phyloP scores from a whole-genome alignment of 1,284 basidiomycete species.

The Cutaneotrichosporon cavernicola region DNA sequence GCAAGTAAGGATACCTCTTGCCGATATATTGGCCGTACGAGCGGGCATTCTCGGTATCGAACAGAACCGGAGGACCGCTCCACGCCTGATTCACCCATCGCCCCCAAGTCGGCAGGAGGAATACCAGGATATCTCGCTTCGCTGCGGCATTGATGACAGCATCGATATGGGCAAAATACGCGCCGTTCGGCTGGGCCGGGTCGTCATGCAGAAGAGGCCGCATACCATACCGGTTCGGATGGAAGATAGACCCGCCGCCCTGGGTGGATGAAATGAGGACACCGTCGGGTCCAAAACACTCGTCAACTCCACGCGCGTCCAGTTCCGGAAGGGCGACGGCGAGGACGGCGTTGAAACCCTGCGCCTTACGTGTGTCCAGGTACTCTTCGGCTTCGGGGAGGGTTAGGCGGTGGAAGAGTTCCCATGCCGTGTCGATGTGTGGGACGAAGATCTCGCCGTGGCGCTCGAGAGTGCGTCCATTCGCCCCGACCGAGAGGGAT shows the following conservation, averaged over 20 bases:
- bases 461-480: not conserved
- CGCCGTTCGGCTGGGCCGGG: conserved; percentile 17
- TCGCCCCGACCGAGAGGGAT: not conserved
- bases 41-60: conserved; percentile 20
- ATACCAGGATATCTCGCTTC: conserved; percentile 19
- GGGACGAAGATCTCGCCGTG: not conserved
- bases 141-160: conserved; percentile 21
- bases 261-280: conserved; percentile 25
- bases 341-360: conserved; percentile 30
- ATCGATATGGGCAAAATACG: conserved; percentile 26
- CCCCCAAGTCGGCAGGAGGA: conserved; percentile 30
- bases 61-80: conserved; percentile 22
- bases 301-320: conserved; percentile 3
- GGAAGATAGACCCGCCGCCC: conserved; percentile 26
- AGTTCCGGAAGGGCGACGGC: conserved; percentile 27
- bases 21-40: conserved; percentile 27
- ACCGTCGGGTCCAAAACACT: conserved; percentile 16
- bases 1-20: conserved; percentile 28
- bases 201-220: conserved; percentile 14
- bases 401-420: conserved; percentile 28
- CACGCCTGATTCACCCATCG: conserved; percentile 30
- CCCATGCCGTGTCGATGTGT: conserved; percentile 31
- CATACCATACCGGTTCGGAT: conserved; percentile 13
- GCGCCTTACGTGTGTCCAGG: conserved; percentile 23
- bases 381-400: conserved; percentile 26